Evolutionary conservation across 441 rosid species (phyloP).

Genomic region (Adansonia gregorii): DNA sequence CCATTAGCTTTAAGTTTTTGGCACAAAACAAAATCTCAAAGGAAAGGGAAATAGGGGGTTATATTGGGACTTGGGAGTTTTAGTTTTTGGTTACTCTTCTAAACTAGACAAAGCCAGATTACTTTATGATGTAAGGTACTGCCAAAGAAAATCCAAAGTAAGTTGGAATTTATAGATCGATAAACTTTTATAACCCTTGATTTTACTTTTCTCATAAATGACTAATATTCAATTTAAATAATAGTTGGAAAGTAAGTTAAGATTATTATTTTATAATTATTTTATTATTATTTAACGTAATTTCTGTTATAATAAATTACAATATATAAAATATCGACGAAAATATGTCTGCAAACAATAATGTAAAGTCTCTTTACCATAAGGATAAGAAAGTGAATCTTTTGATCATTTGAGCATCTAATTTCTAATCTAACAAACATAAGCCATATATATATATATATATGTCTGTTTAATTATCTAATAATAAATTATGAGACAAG

Average conservation of each 20-base stretch:
- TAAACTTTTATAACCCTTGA: neutral
- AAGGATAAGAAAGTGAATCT: neutral
- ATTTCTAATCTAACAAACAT: neutral
- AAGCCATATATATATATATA: neutral
- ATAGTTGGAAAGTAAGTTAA: too few relatives aligned
- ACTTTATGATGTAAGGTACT: slow-evolving; percentile 7
- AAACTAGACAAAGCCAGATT: neutral
- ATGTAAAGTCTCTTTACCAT: neutral
- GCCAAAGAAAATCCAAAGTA: neutral
- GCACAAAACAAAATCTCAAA: neutral
- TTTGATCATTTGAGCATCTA: neutral
- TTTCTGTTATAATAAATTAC: too few relatives aligned
- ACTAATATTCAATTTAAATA: too few relatives aligned
- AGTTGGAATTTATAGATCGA: neutral
- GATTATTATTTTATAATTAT: too few relatives aligned
- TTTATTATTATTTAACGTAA: too few relatives aligned
- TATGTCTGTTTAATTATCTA: neutral
- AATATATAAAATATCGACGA: too few relatives aligned
- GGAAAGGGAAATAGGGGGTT: neutral
- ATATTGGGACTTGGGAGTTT: neutral
- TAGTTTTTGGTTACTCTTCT: neutral
- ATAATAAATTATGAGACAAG: neutral
- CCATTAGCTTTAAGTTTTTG: slow-evolving; percentile 9
- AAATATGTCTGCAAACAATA: too few relatives aligned
- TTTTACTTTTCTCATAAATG: too few relatives aligned